Conservation (phyloP, 495 filamentous ascomycete genomes). For the Cudoniella acicularis region DNA sequence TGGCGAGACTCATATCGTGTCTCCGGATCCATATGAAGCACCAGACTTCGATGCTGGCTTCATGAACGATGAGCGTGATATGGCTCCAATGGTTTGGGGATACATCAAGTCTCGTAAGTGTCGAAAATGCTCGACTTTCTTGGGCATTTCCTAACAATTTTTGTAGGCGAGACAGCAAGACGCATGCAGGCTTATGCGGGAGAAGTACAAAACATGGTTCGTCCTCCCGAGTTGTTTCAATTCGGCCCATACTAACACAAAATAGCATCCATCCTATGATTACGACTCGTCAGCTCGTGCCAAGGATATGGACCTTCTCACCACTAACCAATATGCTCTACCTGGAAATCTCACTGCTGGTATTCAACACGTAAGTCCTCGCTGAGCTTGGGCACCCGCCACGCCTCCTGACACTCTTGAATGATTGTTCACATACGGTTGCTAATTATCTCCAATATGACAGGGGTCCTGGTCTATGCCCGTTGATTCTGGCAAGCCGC, state of each 20-base stretch:
- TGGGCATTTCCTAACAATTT: neutral
- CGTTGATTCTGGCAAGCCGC: conserved; percentile 41
- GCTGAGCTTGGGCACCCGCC: no score
- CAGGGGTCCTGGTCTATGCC: conserved; percentile 43
- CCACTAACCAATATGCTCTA: conserved; percentile 71
- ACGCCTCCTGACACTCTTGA: conserved; percentile 24
- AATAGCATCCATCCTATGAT: conserved; percentile 55
- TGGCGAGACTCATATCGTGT: conserved; percentile 68
- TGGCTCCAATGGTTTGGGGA: conserved; percentile 80
- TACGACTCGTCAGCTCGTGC: conserved; percentile 65
- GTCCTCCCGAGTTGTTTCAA: neutral
- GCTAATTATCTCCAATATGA: conserved; percentile 7
- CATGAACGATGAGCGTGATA: conserved; percentile 81
- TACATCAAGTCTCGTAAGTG: conserved; percentile 72
- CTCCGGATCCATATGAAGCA: conserved; percentile 64
- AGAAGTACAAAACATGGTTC: conserved; percentile 60
- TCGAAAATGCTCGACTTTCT: neutral
- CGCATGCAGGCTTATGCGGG: conserved; percentile 77
- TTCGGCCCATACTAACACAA: neutral
- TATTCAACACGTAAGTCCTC: conserved; percentile 37
- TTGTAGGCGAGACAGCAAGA: conserved; percentile 59
- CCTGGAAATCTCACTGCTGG: conserved; percentile 70
- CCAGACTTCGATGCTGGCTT: conserved; percentile 83
- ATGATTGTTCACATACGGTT: conserved; percentile 32
- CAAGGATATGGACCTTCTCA: conserved; percentile 68